Base-by-base conservation (phyloP, 257 asterid genomes). In the Agastache rugosa region DNA sequence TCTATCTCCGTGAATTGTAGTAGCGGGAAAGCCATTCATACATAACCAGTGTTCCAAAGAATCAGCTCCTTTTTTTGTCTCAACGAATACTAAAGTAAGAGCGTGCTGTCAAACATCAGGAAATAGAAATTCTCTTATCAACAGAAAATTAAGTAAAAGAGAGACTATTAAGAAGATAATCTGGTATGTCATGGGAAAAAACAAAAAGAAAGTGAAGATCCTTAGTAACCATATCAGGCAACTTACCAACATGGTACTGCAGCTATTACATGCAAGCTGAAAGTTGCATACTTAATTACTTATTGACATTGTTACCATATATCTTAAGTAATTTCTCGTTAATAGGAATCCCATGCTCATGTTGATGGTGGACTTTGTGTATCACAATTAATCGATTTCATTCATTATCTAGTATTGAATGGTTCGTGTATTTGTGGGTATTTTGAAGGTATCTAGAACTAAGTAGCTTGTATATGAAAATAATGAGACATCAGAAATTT, bases 11-110 rank as follows among this genome's bases (percentile, higher is more conserved):
- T 92, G 97, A 80, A 92, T 92, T 41, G 96, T 82, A 71, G 97
- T 92, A 63, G 97, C 97, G 72, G 93, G 95, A 79, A 92, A 92
- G 29, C 93, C 88, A 76, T 85, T 90, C 48, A 35, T 42, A 59
- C 72, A 84, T 56, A 92, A 75, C 95, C 93, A 92, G 71, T 90
- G 76, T 71, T 90, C 96, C 87, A 92, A 86, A 12, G 97, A 82
- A 73, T 92, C 97, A 56, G 97, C 96, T 75, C 96, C 96, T 71
- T 87, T 90, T 89, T 92, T 92, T 31, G 97, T 92, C 83, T 92
- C 97, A 81, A 92, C 97, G 75, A 92, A 92, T 66, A 92, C 96
- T 72, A 92, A 79, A 54, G 95, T 88, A 45, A 90, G 88, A 65
- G 91, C 69, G 73, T 88, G 96, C 97, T 87, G 93, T 84, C 35